Evolutionary conservation across 2,329 filamentous ascomycete genomes (phyloP).

Genomic region (Monosporascus sp.): DNA sequence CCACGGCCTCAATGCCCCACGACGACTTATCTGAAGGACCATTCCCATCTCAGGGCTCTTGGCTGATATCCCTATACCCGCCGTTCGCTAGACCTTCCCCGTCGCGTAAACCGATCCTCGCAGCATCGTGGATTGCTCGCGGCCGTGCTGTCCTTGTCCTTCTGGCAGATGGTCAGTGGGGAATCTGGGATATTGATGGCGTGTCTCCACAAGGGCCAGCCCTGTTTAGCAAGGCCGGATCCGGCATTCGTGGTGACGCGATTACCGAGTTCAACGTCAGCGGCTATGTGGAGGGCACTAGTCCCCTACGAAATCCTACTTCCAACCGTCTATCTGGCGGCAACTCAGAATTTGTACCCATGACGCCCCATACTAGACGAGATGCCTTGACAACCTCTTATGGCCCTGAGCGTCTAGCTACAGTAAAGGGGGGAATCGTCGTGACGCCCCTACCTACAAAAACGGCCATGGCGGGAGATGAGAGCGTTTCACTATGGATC

Average conservation of each 20-base stretch:
- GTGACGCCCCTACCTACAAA: conserved; percentile 40
- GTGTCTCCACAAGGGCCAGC: conserved; percentile 41
- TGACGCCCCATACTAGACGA: conserved; percentile 57
- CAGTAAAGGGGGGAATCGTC: conserved; percentile 47
- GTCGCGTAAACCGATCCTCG: conserved; percentile 54
- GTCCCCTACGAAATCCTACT: conserved; percentile 42
- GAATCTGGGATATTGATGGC: conserved; percentile 61
- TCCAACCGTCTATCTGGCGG: conserved; percentile 30
- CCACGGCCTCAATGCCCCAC: conserved; percentile 43
- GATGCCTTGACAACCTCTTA: conserved; percentile 43
- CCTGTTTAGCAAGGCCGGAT: conserved; percentile 44
- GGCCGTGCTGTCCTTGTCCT: conserved; percentile 55
- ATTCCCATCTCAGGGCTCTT: conserved; percentile 55
- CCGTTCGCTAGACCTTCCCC: conserved; percentile 45
- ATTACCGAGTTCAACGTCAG: conserved; percentile 52
- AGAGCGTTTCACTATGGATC: conserved; percentile 53
- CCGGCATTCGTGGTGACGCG: conserved; percentile 51
- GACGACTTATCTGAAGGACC: conserved; percentile 46
- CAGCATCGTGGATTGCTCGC: conserved; percentile 56
- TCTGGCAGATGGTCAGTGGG: conserved; percentile 61
- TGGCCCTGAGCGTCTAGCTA: conserved; percentile 45
- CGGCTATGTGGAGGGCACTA: conserved; percentile 56
- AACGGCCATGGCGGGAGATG: conserved; percentile 41
- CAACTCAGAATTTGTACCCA: conserved; percentile 51
- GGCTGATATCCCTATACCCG: conserved; percentile 58